phyloP scores from a whole-genome alignment of 495 filamentous ascomycete genomes.

The Paragyromitra xinjiangensis region DNA sequence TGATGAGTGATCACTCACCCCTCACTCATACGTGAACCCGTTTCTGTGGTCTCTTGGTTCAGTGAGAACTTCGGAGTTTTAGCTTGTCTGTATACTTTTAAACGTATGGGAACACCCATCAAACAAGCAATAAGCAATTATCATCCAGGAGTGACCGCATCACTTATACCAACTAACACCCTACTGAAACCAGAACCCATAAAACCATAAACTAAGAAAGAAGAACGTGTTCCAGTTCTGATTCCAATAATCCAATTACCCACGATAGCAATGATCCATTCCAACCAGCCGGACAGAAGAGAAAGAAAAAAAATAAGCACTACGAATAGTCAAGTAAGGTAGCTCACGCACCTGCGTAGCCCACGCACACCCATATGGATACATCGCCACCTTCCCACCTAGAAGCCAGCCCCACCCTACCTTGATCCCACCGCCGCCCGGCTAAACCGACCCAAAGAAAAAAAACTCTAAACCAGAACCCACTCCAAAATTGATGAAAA shows the following conservation, averaged over 20 bases:
- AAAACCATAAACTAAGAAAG: slow-evolving; percentile 21
- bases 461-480: slow-evolving; percentile 42
- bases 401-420: slow-evolving; percentile 11
- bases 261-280: slow-evolving; percentile 30
- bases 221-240: slow-evolving; percentile 36
- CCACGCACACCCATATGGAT: slow-evolving; percentile 20
- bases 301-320: slow-evolving; percentile 13
- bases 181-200: background rate
- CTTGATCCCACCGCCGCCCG: slow-evolving; percentile 13
- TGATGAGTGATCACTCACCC: slow-evolving; percentile 29
- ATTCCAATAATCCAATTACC: slow-evolving; percentile 38
- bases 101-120: background rate
- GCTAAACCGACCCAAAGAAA: slow-evolving; percentile 34
- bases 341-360: slow-evolving; percentile 21
- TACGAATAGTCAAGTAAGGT: slow-evolving; percentile 28
- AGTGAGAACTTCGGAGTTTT: background rate
- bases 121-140: slow-evolving; percentile 10
- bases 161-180: background rate
- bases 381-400: slow-evolving; percentile 17
- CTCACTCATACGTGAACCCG: slow-evolving; percentile 22
- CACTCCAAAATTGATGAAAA: slow-evolving; percentile 38
- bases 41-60: slow-evolving; percentile 8
- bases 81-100: background rate
- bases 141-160: slow-evolving; percentile 9
- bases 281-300: slow-evolving; percentile 16